These are phyloP conservation scores for Sequoia sempervirens DNA, from an alignment of 75 land plant genomes.

Conservation along the genomic window DNA sequence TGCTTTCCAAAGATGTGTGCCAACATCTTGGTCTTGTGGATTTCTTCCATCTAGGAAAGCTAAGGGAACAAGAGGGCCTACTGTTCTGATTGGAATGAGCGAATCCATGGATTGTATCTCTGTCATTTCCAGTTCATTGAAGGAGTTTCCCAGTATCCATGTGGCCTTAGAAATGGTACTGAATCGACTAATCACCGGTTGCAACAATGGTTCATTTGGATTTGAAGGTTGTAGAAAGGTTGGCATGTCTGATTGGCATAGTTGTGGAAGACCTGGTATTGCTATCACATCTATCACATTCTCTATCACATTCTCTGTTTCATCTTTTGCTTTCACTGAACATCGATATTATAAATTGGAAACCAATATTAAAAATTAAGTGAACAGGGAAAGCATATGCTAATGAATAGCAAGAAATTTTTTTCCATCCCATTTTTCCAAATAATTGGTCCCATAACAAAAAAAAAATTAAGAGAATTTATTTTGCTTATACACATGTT, in stretches of 20 bases:
- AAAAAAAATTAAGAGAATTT: too few relatives aligned
- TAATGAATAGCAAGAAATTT: too few relatives aligned
- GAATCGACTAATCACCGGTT: constrained; percentile 10
- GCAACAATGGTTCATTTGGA: constrained; percentile 13
- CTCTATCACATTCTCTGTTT: too few relatives aligned
- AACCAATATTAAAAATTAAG: too few relatives aligned
- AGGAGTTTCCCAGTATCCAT: constrained; percentile 48
- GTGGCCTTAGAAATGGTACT: constrained; percentile 28
- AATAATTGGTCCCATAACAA: too few relatives aligned
- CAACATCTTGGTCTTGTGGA: not conserved
- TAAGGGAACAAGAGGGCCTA: constrained; percentile 26
- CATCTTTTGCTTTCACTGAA: too few relatives aligned
- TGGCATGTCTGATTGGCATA: constrained; percentile 46
- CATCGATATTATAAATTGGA: not conserved
- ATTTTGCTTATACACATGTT: too few relatives aligned
- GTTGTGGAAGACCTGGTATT: constrained; percentile 45
- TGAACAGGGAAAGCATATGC: too few relatives aligned
- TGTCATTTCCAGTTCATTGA: constrained; percentile 22
- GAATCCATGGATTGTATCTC: not conserved
- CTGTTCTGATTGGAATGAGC: constrained; percentile 17
- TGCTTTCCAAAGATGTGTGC: not conserved
- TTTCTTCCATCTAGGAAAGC: not conserved
- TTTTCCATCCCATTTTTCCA: too few relatives aligned
- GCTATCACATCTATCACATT: constrained; percentile 10
- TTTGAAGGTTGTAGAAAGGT: constrained; percentile 24